Evolutionary conservation across 2,329 filamentous ascomycete genomes (phyloP).

Genomic region (Phaeophleospora eucalypticola): DNA sequence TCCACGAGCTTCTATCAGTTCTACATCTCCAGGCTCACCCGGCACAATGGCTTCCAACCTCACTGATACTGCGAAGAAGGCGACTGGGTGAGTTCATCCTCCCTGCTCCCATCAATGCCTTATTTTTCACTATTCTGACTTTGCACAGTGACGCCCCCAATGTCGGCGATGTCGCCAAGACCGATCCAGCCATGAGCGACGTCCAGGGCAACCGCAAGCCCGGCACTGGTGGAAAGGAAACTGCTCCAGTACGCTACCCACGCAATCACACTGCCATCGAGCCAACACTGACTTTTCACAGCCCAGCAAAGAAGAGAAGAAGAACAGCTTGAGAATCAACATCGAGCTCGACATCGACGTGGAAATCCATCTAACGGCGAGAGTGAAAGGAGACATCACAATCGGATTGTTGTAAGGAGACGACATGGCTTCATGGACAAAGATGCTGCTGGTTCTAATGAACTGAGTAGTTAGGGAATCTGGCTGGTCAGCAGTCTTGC

Average conservation of each 20-base stretch:
- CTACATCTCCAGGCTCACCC: too few relatives aligned
- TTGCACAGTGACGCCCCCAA: too few relatives aligned
- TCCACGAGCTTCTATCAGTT: too few relatives aligned
- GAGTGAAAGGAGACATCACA: slow-evolving; percentile 30
- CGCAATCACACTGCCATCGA: not conserved
- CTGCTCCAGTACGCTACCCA: not conserved
- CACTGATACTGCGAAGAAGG: too few relatives aligned
- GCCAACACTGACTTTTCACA: not conserved
- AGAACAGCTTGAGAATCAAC: slow-evolving; percentile 27
- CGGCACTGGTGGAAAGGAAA: too few relatives aligned
- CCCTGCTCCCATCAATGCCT: too few relatives aligned
- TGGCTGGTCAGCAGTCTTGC: not conserved
- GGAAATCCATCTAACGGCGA: slow-evolving; percentile 28
- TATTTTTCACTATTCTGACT: too few relatives aligned
- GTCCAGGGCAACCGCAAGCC: too few relatives aligned
- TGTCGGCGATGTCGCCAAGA: too few relatives aligned
- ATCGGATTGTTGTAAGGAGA: slow-evolving; percentile 26
- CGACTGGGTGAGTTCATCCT: too few relatives aligned
- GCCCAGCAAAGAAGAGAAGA: slow-evolving; percentile 8
- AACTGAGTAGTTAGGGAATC: not conserved
- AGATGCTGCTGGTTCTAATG: not conserved
- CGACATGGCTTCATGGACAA: not conserved
- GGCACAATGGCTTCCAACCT: too few relatives aligned
- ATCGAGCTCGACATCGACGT: slow-evolving; percentile 29
- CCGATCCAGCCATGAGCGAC: too few relatives aligned